A percentile compares a stretch with the other conserved stretches of the same genome.
phyloP scores from a whole-genome alignment of 225 moss, liverwort and hornwort species.

The Takakia lepidozioides region DNA sequence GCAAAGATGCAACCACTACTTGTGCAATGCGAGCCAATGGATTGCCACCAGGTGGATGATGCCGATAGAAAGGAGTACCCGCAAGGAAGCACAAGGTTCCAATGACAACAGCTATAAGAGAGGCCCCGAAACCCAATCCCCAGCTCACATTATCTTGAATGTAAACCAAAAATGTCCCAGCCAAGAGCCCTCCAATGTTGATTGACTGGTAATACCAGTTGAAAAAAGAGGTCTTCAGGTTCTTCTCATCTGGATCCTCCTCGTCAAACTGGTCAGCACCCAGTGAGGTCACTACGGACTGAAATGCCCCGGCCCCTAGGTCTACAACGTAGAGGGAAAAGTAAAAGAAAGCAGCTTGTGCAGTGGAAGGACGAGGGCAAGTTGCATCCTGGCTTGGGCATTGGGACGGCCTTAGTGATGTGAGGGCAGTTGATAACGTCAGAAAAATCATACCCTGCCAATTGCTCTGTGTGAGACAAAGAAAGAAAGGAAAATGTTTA shows the following conservation, averaged over 20 bases:
- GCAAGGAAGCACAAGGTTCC: slow-evolving; percentile 46
- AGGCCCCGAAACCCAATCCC: slow-evolving; percentile 66
- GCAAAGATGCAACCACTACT: slow-evolving; percentile 28
- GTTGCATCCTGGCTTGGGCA: slow-evolving; percentile 40
- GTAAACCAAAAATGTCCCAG: slow-evolving; percentile 55
- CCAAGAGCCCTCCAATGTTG: slow-evolving; percentile 57
- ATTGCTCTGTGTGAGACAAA: too few relatives aligned
- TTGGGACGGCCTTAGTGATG: slow-evolving; percentile 52
- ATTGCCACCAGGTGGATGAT: slow-evolving; percentile 50
- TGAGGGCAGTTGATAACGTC: slow-evolving; percentile 45
- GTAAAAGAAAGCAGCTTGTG: slow-evolving; percentile 43
- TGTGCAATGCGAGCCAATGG: slow-evolving; percentile 43
- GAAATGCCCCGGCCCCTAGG: slow-evolving; percentile 54
- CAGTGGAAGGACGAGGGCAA: slow-evolving; percentile 48
- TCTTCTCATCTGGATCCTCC: slow-evolving; percentile 40
- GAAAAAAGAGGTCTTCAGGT: slow-evolving; percentile 61
- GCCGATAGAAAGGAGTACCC: slow-evolving; percentile 57
- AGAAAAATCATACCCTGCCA: slow-evolving; percentile 59
- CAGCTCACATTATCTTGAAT: slow-evolving; percentile 74
- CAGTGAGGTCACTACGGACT: slow-evolving; percentile 56
- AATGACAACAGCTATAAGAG: slow-evolving; percentile 43
- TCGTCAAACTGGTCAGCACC: slow-evolving; percentile 91
- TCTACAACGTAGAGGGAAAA: slow-evolving; percentile 57
- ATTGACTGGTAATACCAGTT: slow-evolving; percentile 72
- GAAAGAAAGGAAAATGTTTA: too few relatives aligned